phyloP scores from a whole-genome alignment of 352 stramenopile genomes.

The Pythium folliculosum region DNA sequence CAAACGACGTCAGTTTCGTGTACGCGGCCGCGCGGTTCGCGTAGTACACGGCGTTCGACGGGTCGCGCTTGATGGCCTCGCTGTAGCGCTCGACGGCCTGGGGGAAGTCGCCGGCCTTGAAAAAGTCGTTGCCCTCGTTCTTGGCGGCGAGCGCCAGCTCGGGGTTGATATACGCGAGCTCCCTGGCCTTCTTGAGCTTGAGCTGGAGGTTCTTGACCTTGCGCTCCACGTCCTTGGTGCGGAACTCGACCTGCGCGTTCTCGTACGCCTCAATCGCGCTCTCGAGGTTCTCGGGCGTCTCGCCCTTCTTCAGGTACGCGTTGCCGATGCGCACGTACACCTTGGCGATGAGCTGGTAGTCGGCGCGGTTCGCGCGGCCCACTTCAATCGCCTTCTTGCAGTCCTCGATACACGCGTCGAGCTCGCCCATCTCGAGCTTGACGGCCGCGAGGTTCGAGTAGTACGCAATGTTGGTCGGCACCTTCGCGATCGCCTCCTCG shows the following conservation, averaged over 20 bases:
- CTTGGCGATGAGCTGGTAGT: slow-evolving; percentile 97
- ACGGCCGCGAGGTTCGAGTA: slow-evolving; percentile 98
- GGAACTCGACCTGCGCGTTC: slow-evolving; percentile 86
- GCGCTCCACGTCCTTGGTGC: slow-evolving; percentile 92
- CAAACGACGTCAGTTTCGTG: slow-evolving; percentile 97
- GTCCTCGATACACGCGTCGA: slow-evolving; percentile 92
- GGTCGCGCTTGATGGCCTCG: slow-evolving; percentile 99
- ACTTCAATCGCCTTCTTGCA: slow-evolving; percentile 96
- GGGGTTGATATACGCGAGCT: slow-evolving; percentile 95
- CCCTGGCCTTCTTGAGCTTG: slow-evolving; percentile 95
- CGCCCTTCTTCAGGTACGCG: slow-evolving; percentile 95
- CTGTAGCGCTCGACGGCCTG: slow-evolving; percentile 94
- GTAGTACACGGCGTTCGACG: slow-evolving; percentile 97
- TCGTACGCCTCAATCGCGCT: slow-evolving; percentile 88
- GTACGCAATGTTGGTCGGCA: slow-evolving; percentile 97
- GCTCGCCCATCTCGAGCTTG: slow-evolving; percentile 96
- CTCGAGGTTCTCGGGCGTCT: slow-evolving; percentile 85
- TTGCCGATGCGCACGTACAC: slow-evolving; percentile 96
- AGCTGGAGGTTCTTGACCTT: slow-evolving; percentile 95
- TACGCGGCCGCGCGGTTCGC: slow-evolving; percentile 98
- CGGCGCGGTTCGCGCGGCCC: slow-evolving; percentile 92
- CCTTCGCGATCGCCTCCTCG: slow-evolving; percentile 94
- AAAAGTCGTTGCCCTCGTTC: slow-evolving; percentile 97
- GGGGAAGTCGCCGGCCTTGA: slow-evolving; percentile 95
- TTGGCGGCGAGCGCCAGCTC: slow-evolving; percentile 98